Percentiles rank a stretch among this genome's conserved stretches.
phyloP scores from a whole-genome alignment of 2,329 filamentous ascomycete genomes.

The Corinectria fuckeliana region DNA sequence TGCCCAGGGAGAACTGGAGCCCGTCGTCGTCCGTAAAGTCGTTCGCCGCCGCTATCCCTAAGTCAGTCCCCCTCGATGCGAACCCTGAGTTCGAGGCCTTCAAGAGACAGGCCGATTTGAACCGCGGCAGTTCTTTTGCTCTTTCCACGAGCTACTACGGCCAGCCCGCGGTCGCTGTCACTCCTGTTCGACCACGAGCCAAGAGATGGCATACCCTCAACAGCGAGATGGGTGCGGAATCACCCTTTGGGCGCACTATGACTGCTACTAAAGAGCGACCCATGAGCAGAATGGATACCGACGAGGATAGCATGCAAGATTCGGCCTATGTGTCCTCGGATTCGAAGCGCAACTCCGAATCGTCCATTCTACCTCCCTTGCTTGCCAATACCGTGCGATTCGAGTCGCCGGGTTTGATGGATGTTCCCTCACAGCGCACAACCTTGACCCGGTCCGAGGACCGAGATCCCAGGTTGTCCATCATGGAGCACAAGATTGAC shows the following conservation, averaged over 20 bases:
- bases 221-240: conserved; percentile 50
- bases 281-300: conserved; percentile 50
- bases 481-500: conserved; percentile 56
- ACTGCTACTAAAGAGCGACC: conserved; percentile 30
- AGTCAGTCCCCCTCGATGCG: conserved; percentile 73
- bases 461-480: conserved; percentile 60
- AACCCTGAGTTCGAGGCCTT: conserved; percentile 87
- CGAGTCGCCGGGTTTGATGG: conserved; percentile 46
- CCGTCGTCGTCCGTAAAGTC: conserved; percentile 74
- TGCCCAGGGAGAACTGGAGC: conserved; percentile 77
- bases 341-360: conserved; percentile 59
- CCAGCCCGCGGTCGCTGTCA: conserved; percentile 37
- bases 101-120: conserved; percentile 72
- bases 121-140: conserved; percentile 54
- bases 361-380: conserved; percentile 51
- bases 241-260: conserved; percentile 35
- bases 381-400: conserved; percentile 52
- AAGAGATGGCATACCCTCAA: conserved; percentile 57
- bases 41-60: conserved; percentile 71
- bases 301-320: conserved; percentile 55
- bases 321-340: conserved; percentile 62
- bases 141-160: conserved; percentile 56
- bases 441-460: conserved; percentile 54
- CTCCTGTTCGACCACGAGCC: conserved; percentile 49
- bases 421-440: conserved; percentile 33